phyloP scores from a whole-genome alignment of 257 asterid species.

The Agastache rugosa region DNA sequence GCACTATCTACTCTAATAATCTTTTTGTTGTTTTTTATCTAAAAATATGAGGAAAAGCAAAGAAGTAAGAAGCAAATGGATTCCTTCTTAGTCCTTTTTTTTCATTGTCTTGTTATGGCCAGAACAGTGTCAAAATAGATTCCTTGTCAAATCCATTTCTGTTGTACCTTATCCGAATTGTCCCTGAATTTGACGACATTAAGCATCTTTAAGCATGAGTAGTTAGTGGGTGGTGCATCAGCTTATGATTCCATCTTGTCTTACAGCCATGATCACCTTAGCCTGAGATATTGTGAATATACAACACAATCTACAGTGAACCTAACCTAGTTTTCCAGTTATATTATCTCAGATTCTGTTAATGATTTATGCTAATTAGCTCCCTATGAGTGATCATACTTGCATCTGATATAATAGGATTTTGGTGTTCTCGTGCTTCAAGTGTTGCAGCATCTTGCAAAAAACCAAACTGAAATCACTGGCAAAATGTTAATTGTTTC shows the following conservation, averaged over 20 bases:
- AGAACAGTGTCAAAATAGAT: background rate
- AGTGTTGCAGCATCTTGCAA: constrained; percentile 12
- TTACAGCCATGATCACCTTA: background rate
- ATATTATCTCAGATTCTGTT: constrained; percentile 16
- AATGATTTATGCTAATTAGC: background rate
- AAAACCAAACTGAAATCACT: background rate
- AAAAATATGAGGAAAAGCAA: background rate
- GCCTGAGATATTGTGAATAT: background rate
- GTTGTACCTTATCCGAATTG: background rate
- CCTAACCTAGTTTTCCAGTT: background rate
- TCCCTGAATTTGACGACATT: constrained; percentile 5
- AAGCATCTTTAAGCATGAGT: background rate
- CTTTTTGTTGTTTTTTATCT: background rate
- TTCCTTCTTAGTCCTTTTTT: background rate
- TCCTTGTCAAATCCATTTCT: background rate
- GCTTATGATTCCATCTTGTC: constrained; percentile 1
- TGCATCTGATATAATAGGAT: background rate
- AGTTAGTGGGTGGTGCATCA: background rate
- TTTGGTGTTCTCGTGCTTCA: constrained; percentile 15
- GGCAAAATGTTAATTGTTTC: constrained; percentile 14
- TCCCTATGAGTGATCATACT: background rate
- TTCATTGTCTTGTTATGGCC: background rate
- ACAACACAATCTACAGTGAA: background rate
- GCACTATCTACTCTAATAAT: background rate
- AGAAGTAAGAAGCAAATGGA: constrained; percentile 6